Percentiles rank a stretch among this genome's conserved stretches.
Evolutionary conservation across 148 eudicot genomes (phyloP).

Genomic region (Talinum fruticosum): DNA sequence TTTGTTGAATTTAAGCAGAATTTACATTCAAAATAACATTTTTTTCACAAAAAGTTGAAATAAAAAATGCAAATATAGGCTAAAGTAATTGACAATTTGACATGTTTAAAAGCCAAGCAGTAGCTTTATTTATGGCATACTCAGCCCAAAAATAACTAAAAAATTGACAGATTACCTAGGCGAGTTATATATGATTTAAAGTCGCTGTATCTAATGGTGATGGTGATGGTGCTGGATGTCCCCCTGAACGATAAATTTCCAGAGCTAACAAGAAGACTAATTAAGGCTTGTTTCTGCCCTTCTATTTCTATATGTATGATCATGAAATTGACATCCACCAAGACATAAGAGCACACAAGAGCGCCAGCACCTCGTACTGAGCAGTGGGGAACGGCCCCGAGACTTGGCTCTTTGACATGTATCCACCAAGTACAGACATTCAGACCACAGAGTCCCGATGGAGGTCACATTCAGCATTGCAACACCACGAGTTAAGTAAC

Average conservation of each 20-base stretch:
- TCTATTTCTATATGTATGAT: not conserved
- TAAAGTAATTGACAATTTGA: not conserved
- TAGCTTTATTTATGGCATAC: too few relatives aligned
- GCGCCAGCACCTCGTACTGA: not conserved
- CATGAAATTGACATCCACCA: not conserved
- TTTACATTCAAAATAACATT: not conserved
- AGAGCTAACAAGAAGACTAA: not conserved
- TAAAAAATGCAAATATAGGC: not conserved
- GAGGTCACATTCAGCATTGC: not conserved
- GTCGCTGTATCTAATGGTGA: not conserved
- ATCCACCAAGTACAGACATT: too few relatives aligned
- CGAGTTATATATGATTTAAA: not conserved
- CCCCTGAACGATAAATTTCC: not conserved
- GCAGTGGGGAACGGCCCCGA: not conserved
- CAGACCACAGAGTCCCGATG: too few relatives aligned
- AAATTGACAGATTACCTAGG: not conserved
- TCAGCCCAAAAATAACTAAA: too few relatives aligned
- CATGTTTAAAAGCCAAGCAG: not conserved
- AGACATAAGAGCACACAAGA: not conserved
- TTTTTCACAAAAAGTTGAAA: not conserved
- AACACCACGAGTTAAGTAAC: not conserved
- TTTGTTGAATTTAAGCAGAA: not conserved
- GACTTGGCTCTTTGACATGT: too few relatives aligned
- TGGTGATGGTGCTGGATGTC: too few relatives aligned
- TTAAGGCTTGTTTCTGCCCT: not conserved